Conservation (phyloP, 2,329 filamentous ascomycete species). For the Epichloe gansuensis region DNA sequence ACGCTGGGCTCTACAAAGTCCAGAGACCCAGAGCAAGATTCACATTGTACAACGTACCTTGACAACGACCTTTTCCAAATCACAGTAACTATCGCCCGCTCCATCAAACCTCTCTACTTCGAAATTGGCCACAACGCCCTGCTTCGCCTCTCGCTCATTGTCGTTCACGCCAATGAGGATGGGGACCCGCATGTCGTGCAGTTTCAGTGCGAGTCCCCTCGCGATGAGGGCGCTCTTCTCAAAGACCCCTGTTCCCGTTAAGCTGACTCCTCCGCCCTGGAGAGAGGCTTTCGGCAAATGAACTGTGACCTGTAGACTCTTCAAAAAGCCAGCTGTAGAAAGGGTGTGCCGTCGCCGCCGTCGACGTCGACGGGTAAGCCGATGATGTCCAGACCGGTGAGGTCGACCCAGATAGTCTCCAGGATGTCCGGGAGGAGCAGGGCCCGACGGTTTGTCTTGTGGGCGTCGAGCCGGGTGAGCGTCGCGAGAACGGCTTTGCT, state of each 20-base stretch:
- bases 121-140: slow-evolving; percentile 52
- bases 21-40: too few species aligned
- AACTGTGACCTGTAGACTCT: slow-evolving; percentile 39
- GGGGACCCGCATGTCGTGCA: slow-evolving; percentile 50
- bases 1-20: too few species aligned
- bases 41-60: slow-evolving; percentile 33
- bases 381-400: slow-evolving; percentile 15
- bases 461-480: slow-evolving; percentile 21
- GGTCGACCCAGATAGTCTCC: slow-evolving; percentile 20
- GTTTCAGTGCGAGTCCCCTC: slow-evolving; percentile 27
- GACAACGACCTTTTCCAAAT: slow-evolving; percentile 47
- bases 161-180: slow-evolving; percentile 60
- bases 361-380: slow-evolving; percentile 3
- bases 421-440: slow-evolving; percentile 18
- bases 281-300: slow-evolving; percentile 57
- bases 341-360: slow-evolving; percentile 9
- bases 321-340: slow-evolving; percentile 24
- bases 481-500: slow-evolving; percentile 50
- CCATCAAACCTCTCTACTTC: slow-evolving; percentile 43
- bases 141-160: slow-evolving; percentile 55
- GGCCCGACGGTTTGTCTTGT: neutral
- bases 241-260: slow-evolving; percentile 35
- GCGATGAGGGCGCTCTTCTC: slow-evolving; percentile 10
- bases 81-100: slow-evolving; percentile 36
- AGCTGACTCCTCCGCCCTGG: slow-evolving; percentile 46